Percentiles rank a stretch among this genome's conserved stretches.
Conservation (phyloP, 1,284 basidiomycete genomes). For the Coniferiporia weirii region DNA sequence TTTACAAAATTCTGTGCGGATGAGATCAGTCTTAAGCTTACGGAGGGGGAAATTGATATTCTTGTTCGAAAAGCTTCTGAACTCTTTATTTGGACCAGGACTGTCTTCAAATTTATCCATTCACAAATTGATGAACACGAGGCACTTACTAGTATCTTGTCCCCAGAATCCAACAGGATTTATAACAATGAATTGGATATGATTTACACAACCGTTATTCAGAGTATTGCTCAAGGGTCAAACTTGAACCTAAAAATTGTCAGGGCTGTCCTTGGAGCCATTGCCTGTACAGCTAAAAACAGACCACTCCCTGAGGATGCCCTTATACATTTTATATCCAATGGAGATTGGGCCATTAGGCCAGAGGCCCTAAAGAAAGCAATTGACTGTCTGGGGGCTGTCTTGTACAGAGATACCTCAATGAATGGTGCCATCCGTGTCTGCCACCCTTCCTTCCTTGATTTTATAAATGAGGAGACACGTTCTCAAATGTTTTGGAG, state of each 20-base stretch:
- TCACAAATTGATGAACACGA: not conserved
- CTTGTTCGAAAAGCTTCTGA: not conserved
- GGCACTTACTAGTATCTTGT: not conserved
- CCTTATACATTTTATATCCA: too few species aligned
- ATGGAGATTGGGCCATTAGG: too few species aligned
- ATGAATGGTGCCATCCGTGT: constrained; percentile 2
- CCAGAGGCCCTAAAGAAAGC: not conserved
- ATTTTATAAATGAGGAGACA: not conserved
- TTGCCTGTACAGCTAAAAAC: not conserved
- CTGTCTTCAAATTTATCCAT: not conserved
- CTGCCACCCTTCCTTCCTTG: constrained; percentile 6
- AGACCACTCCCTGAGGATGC: too few species aligned
- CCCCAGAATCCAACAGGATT: too few species aligned
- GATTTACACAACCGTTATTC: not conserved
- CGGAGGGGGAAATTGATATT: not conserved
- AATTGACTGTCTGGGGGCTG: not conserved
- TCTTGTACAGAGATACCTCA: not conserved
- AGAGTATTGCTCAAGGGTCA: not conserved
- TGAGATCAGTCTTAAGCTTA: not conserved
- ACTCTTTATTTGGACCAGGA: constrained; percentile 1
- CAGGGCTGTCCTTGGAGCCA: not conserved
- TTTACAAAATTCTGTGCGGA: not conserved
- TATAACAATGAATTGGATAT: not conserved
- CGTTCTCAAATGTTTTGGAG: not conserved
- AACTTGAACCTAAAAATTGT: not conserved